Evolutionary conservation across 2,329 filamentous ascomycete species (phyloP).

Genomic region (Nakataea oryzae): DNA sequence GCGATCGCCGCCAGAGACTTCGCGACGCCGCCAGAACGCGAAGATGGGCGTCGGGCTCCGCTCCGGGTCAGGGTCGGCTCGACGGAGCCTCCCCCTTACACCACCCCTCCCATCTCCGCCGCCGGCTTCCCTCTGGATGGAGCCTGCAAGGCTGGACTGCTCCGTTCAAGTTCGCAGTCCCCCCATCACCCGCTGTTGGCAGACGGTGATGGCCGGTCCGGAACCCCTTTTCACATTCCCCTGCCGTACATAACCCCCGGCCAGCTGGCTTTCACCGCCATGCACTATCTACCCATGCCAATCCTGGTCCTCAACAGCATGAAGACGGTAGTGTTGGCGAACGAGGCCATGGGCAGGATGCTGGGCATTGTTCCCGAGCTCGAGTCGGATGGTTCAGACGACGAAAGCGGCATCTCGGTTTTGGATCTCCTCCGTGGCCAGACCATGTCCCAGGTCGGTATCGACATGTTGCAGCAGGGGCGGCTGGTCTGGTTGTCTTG

Average conservation of each 20-base stretch:
- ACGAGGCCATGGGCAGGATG: conserved; percentile 64
- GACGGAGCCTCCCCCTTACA: background rate
- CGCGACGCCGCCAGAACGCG: too few relatives aligned
- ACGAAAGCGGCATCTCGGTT: conserved; percentile 30
- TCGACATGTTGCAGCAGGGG: conserved; percentile 64
- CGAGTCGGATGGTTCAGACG: conserved; percentile 22
- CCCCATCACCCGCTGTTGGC: background rate
- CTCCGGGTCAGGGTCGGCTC: background rate
- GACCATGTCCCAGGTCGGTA: conserved; percentile 57
- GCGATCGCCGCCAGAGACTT: background rate
- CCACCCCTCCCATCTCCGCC: background rate
- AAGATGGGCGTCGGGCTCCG: background rate
- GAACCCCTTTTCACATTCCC: conserved; percentile 24
- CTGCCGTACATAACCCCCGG: conserved; percentile 38
- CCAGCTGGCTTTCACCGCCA: conserved; percentile 53
- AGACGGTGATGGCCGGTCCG: background rate
- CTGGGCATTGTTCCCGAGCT: conserved; percentile 45
- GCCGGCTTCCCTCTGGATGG: background rate
- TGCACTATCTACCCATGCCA: conserved; percentile 67
- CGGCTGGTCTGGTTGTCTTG: conserved; percentile 47
- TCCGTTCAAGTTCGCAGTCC: background rate
- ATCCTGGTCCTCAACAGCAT: conserved; percentile 55
- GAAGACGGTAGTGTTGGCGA: conserved; percentile 64
- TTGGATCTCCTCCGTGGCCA: conserved; percentile 54
- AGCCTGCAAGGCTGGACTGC: background rate